Evolutionary conservation across 257 asterid species (phyloP).

Genomic region (Solanum paucissectum): DNA sequence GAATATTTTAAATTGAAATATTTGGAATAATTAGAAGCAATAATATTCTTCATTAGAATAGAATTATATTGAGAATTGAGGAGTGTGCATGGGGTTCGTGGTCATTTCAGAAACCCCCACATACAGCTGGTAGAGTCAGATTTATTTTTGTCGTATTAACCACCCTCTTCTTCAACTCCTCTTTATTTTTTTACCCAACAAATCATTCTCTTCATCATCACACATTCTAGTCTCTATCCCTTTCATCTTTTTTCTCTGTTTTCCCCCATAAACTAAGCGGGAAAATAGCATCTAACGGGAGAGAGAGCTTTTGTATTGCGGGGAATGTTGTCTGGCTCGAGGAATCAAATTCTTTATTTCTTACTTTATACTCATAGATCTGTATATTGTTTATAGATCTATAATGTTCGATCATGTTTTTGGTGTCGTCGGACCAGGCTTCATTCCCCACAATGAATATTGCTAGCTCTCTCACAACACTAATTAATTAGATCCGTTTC

Average conservation of each 20-base stretch:
- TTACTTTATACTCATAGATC: not conserved
- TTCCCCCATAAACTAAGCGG: not conserved
- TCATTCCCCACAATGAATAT: conserved; percentile 22
- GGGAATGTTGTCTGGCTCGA: conserved; percentile 61
- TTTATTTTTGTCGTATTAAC: conserved; percentile 21
- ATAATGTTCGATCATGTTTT: not conserved
- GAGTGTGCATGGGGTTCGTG: conserved; percentile 1
- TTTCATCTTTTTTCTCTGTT: not conserved
- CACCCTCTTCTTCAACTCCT: not conserved
- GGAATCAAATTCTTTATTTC: conserved; percentile 9
- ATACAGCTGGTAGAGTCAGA: conserved; percentile 29
- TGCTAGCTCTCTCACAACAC: conserved; percentile 6
- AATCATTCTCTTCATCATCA: conserved; percentile 5
- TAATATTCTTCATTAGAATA: too few species aligned
- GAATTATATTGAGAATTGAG: not conserved
- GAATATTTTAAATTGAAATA: too few species aligned
- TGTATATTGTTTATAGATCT: conserved; percentile 7
- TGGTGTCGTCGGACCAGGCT: conserved; percentile 41
- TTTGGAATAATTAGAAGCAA: too few species aligned
- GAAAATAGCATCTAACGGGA: not conserved
- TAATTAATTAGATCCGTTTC: not conserved
- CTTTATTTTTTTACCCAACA: conserved; percentile 1
- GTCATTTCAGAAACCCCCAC: conserved; percentile 16
- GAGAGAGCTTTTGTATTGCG: conserved; percentile 24
- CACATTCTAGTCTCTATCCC: not conserved